A percentile compares a stretch with the other conserved stretches of the same genome.
Evolutionary conservation across 163 green algal species (phyloP).

Genomic region (Chlamydomonas reinhardtii): DNA sequence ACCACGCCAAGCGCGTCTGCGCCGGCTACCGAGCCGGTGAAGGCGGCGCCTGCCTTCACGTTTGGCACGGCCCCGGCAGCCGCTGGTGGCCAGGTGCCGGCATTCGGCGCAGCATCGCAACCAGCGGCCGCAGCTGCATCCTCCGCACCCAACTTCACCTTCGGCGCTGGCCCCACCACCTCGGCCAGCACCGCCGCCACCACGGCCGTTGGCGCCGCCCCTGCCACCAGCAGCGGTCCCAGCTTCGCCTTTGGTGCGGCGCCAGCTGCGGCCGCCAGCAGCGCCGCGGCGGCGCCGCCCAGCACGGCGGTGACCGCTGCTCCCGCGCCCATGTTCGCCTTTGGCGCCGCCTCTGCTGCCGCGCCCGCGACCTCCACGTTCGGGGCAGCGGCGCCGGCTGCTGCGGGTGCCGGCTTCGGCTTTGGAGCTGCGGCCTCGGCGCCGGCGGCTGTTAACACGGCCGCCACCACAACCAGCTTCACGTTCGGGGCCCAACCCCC

Average conservation of each 20-base stretch:
- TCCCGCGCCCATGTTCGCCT: background rate
- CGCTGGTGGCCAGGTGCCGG: background rate
- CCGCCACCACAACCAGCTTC: slow-evolving; percentile 3
- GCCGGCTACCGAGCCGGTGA: background rate
- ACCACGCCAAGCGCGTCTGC: background rate
- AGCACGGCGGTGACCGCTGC: background rate
- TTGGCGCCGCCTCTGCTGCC: background rate
- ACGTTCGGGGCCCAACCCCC: background rate
- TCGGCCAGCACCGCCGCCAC: background rate
- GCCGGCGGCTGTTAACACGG: background rate
- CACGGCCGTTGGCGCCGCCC: background rate
- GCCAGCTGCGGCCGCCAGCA: background rate
- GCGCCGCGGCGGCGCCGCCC: too few relatives aligned
- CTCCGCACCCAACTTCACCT: background rate
- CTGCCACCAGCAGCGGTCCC: background rate
- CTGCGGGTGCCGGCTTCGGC: background rate
- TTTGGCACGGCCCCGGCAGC: background rate
- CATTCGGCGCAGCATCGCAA: background rate
- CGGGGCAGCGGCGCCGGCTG: background rate
- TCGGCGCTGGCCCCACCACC: background rate
- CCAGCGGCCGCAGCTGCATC: background rate
- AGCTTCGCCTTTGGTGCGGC: slow-evolving; percentile 7
- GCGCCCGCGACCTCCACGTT: slow-evolving; percentile 10
- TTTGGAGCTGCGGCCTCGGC: slow-evolving; percentile 8
- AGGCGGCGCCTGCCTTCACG: background rate